These are phyloP conservation scores for Acer campestre DNA, from an alignment of 345 rosid species.

Conservation along the genomic window DNA sequence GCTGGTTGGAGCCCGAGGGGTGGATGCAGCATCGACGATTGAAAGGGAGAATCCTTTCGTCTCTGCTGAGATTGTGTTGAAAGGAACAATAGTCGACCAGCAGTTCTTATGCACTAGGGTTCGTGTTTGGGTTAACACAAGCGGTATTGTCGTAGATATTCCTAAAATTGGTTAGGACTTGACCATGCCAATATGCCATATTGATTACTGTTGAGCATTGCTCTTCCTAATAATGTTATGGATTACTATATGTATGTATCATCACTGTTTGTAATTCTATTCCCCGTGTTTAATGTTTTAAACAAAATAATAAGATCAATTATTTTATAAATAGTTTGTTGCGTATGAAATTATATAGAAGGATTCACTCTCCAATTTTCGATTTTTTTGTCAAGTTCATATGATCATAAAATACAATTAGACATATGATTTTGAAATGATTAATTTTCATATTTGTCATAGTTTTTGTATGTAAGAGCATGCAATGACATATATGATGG, in stretches of 20 bases:
- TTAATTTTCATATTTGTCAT: too few species aligned
- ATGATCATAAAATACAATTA: too few species aligned
- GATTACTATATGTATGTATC: background rate
- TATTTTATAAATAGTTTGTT: too few species aligned
- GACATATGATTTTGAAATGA: too few species aligned
- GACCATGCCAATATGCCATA: background rate
- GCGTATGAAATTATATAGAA: too few species aligned
- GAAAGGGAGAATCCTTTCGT: conserved; percentile 30
- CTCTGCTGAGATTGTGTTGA: conserved; percentile 12
- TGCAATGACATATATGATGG: too few species aligned
- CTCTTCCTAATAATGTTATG: background rate
- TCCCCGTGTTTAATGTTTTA: background rate
- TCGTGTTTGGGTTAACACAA: conserved; percentile 30
- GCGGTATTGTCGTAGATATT: background rate
- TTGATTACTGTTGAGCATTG: background rate
- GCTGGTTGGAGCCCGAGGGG: conserved; percentile 16
- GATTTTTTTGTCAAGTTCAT: too few species aligned
- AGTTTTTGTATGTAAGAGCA: too few species aligned
- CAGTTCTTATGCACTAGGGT: conserved; percentile 25
- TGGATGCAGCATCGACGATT: conserved; percentile 11
- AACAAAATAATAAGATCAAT: too few species aligned
- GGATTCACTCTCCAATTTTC: too few species aligned
- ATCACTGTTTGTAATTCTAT: background rate
- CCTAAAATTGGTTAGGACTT: conserved; percentile 20
- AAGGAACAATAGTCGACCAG: background rate